Base-by-base conservation (phyloP, 768 basidiomycete genomes). In the Lactarius akahatsu region DNA sequence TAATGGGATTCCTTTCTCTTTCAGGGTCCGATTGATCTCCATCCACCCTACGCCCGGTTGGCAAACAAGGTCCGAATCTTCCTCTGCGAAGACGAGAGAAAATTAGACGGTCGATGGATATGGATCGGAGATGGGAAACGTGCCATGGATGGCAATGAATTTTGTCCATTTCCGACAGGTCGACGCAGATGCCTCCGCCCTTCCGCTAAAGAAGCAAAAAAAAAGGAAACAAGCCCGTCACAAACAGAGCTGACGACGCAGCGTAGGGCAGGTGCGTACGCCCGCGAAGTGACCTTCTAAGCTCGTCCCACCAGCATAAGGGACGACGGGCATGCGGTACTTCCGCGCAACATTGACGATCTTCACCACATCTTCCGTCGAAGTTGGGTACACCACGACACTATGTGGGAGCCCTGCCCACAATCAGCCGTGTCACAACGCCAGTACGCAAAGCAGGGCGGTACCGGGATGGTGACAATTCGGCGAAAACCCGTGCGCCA, bases 231-330 rank as follows among this genome's bases (percentile, higher is more conserved):
- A 16, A 41, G 41, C 16, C 16, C 16, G 41, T 23, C 20, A 47
- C 45, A 10, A 47, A 47, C 45, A 4, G 2, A 20, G 45, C 18
- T n/a, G 20, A 23, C 23, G 43, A 34, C 16, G 47, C 20, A 30
- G 18, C 28, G 15, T 15, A 30, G 38, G 45, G 28, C 15, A 11
- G 32, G 20, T 55, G 76, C 85, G 65, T 69, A 91, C 90, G 34
- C 85, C 86, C 43, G 82, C 78, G 68, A 83, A 86, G 68, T 92
- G 89, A 0, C 92, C 92, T 73, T 95, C 94, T 28, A 96, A 75
- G 71, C 84, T 87, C 0, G 94, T 96, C 1, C 88, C 94, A 11
- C 91, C 94, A 0, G 88, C 86, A 75, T 89, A 94, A 2, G 92
- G 84, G 1, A 84, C 85, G 26, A 96, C 76, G 0, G 94, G 94